Conservation (phyloP, 257 asterid genomes). For the Solanum lycopersicoides region DNA sequence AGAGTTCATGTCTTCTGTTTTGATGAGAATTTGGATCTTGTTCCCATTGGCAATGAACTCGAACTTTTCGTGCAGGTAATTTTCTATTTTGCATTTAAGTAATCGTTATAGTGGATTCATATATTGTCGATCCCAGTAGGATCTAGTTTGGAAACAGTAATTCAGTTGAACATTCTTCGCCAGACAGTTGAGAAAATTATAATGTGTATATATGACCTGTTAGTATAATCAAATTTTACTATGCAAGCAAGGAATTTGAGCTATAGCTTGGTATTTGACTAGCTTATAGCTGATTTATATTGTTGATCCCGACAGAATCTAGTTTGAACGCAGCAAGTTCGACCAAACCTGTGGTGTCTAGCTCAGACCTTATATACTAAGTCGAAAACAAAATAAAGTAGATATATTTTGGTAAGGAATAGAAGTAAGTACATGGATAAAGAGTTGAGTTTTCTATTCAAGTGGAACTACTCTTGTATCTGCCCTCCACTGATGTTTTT, state of each 20-base stretch:
- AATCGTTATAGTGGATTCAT: background rate
- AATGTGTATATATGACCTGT: background rate
- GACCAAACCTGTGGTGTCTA: background rate
- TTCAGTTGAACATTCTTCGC: background rate
- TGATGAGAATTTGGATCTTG: conserved; percentile 6
- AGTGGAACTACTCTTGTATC: background rate
- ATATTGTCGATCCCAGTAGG: background rate
- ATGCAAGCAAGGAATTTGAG: background rate
- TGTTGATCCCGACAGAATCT: background rate
- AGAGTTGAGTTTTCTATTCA: background rate
- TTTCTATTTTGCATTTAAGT: background rate
- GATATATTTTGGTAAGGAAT: background rate
- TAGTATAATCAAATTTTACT: background rate
- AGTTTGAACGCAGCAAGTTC: background rate
- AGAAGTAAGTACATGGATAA: background rate
- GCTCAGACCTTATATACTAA: background rate
- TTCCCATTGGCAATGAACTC: conserved; percentile 18
- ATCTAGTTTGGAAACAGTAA: background rate
- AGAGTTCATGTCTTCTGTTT: conserved; percentile 31
- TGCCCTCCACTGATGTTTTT: background rate
- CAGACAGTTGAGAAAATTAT: background rate
- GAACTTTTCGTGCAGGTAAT: conserved; percentile 11
- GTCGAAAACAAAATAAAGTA: background rate
- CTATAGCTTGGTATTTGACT: background rate
- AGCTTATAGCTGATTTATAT: background rate